Conservation (phyloP, 2,329 filamentous ascomycete genomes). For the Microsporum canis region DNA sequence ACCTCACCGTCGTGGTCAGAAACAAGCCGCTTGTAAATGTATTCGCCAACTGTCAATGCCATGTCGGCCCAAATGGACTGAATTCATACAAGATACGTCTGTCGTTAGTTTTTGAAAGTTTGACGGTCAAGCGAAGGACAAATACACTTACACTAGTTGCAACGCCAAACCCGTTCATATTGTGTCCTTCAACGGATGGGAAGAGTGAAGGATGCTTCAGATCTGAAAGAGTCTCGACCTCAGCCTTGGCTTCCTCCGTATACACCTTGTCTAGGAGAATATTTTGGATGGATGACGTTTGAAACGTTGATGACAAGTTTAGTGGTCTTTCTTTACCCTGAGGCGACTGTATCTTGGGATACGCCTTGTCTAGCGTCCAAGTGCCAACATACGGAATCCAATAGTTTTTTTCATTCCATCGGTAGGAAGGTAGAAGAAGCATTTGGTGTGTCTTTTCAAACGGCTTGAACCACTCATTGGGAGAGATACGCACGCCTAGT, state of each 20-base stretch:
- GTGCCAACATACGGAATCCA: slow-evolving; percentile 47
- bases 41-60: slow-evolving; percentile 15
- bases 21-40: slow-evolving; percentile 13
- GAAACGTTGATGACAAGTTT: neutral
- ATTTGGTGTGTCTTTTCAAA: slow-evolving; percentile 49
- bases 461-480: slow-evolving; percentile 57
- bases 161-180: slow-evolving; percentile 32
- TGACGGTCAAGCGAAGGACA: slow-evolving; percentile 8
- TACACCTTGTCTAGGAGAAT: slow-evolving; percentile 12
- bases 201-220: slow-evolving; percentile 28
- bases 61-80: slow-evolving; percentile 18
- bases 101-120: slow-evolving; percentile 2
- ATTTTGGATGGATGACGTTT: slow-evolving; percentile 12
- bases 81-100: neutral
- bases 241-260: slow-evolving; percentile 10
- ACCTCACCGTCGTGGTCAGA: slow-evolving; percentile 14
- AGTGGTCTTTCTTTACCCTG: neutral
- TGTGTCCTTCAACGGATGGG: slow-evolving; percentile 31
- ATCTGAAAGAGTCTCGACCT: slow-evolving; percentile 30
- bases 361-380: slow-evolving; percentile 12
- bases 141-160: slow-evolving; percentile 31
- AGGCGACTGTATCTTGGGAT: slow-evolving; percentile 8
- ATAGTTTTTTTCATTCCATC: slow-evolving; percentile 60
- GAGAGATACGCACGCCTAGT: slow-evolving; percentile 53
- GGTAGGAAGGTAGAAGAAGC: slow-evolving; percentile 56